Evolutionary conservation across 352 stramenopile genomes (phyloP), one percentile per base, ranked within the genome.

Genomic region (Phytophthora pseudosyringae): DNA sequence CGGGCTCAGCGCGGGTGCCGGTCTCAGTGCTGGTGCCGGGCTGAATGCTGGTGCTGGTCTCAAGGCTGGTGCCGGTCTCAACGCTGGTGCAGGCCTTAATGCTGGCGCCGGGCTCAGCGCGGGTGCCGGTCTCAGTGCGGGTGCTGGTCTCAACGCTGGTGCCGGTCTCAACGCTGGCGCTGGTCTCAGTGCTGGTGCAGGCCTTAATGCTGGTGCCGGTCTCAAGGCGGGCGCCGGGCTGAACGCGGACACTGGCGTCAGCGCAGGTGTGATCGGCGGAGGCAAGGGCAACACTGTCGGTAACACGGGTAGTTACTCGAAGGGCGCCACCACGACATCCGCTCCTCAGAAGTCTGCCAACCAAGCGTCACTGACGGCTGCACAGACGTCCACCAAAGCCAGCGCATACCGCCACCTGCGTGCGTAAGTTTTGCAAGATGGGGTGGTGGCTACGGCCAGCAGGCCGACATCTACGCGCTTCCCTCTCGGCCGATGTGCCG

Each of bases 381-480:
- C 16, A 13, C 28, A 47, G 40, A 47, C 40, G 25, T 47, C 46
- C 16, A 53, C 46, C 46, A 53, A 56, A 33, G 45, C 18, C 10
- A 4, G 33, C 9, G 33, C 15, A 2, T 56, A 56, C 48, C 48
- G 48, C 12, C 48, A 56, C 33, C 21, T 56, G 32, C 48, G 48
- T 28, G 48, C 48, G 16, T 56, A 49, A 50, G 38, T 18, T 21
- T 21, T 21, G 10, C 33, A 45, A 38, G 12, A 40, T 18, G 11
- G 35, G 9, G 31, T 7, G 31, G 3, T 35, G 35, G 6, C 31
- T 35, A 35, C 31, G 21, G 21, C 21, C 21, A 21, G 21, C 21
- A 11, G 10, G 31, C 3, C 10, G 35, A 40, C 12, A 11, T 9
- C 5, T 40, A 40, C 35, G 4, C 5, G 11, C 35, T n/a, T 11